Evolutionary conservation across 1,284 basidiomycete genomes (phyloP), one percentile per base, ranked within the genome.

Genomic region (Blastosporella zonata): DNA sequence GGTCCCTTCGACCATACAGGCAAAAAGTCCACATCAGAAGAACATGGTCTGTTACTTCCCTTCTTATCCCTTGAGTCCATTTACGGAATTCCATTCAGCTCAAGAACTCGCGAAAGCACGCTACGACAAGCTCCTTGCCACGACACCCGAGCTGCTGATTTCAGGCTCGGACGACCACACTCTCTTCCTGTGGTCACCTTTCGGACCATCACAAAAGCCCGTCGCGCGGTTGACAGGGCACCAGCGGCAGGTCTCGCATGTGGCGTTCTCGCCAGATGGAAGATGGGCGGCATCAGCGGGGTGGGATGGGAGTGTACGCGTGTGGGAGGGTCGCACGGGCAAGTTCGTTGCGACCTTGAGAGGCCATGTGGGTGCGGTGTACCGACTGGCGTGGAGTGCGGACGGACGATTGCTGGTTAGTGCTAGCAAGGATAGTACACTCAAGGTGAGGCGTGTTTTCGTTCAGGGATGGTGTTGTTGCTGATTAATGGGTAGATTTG

Each of bases 101-200:
- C 84, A 91, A 73, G 64, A 78, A 34, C 69, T 87, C 36, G 92
- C 93, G 2, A 68, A 85, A 55, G 78, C 77, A 53, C 81, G 94
- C 44, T 92, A 95, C 71, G 78, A 84, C 42, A 71, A 75, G 20
- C 74, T 92, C 50, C 75, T 85, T 21, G 69, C 81, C 39, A 77
- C 77, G 27, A 82, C 82, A 1, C 84, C 90, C 37, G 92, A 98
- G 68, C 75, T 93, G 15, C 71, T 97, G 60, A 91, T 98, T 67
- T 88, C 93, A 21, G 93, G 95, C 45, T 95, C 94, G 27, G 91
- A 99, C 68, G 90, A 97, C 65, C 92, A 96, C 67, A 96, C 94
- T 0, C 81, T 97, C 47, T 96, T 94, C 78, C 78, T 97, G 9
- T 96, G 94, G 93, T 91, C 86, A 17, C 72, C 84, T 38, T 83